A percentile compares a stretch with the other conserved stretches of the same genome.
These are phyloP conservation scores for Dentipellis fragilis DNA, from an alignment of 768 basidiomycete species.

Conservation along the genomic window DNA sequence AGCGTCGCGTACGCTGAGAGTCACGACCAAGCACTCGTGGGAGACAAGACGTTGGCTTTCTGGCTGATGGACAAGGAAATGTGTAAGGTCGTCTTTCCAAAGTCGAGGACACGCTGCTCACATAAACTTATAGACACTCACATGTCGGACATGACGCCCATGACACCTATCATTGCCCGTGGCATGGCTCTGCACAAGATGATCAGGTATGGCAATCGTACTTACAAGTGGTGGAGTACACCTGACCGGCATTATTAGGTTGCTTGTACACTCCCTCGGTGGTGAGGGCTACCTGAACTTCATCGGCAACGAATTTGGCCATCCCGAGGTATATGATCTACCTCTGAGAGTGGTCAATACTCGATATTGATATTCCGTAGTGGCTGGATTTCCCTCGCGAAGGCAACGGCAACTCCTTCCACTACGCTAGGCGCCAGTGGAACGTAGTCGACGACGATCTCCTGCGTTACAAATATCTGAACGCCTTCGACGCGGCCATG, in stretches of 20 bases:
- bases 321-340: conserved; percentile 68
- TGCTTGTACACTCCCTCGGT: conserved; percentile 85
- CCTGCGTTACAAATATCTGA: conserved; percentile 89
- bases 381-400: conserved; percentile 99
- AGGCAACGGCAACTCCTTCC: conserved; percentile 93
- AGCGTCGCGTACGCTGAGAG: conserved; percentile 92
- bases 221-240: neutral
- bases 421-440: conserved; percentile 96
- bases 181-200: conserved; percentile 94
- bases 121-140: conserved; percentile 59
- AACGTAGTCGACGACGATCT: conserved; percentile 80
- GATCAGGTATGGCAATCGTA: conserved; percentile 58
- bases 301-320: conserved; percentile 96
- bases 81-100: conserved; percentile 48
- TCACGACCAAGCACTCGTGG: conserved; percentile 96
- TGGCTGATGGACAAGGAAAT: conserved; percentile 99
- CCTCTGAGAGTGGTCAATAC: neutral
- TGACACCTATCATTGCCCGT: conserved; percentile 80
- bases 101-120: neutral
- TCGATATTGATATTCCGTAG: conserved; percentile 25
- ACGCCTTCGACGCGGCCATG: conserved; percentile 91
- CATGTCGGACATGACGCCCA: conserved; percentile 80
- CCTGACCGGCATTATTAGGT: conserved; percentile 30
- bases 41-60: conserved; percentile 97
- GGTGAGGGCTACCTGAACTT: conserved; percentile 98